Base-by-base conservation (phyloP, 768 basidiomycete species). In the Tricholoma terreum region DNA sequence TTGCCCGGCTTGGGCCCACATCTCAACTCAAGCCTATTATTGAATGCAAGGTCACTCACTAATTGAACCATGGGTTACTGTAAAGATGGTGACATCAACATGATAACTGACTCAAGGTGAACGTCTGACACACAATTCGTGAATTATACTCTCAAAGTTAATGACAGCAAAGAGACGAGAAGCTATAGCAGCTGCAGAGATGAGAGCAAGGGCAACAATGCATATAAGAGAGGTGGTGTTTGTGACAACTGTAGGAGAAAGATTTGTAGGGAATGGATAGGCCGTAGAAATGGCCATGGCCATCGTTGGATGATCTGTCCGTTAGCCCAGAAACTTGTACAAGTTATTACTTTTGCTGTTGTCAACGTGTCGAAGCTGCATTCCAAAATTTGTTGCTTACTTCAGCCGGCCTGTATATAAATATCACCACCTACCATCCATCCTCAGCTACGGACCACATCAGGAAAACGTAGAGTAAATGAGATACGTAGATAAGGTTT, bases 11-110 rank as follows among this genome's bases (percentile, higher is more conserved):
- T 62, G 59, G 56, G 48, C 58, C 52, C 38, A 55, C 49, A 59
- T 58, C 49, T 59, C 56, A 65, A 55, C 31, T 34, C 45, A 55
- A n/a, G 48, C 7, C 22, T 58, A 59, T 59, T 52, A 55, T 24
- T 48, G 52, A 60, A 52, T 55, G 59, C 59, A 50, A 61, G 48
- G 52, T 51, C n/a, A 84, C 92, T 74, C 71, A 97, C 94, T 90
- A 98, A 75, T 99, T 98, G 75, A 99, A 98, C 97, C 97, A 98
- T 62, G 95, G 94, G 69, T 97, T 94, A 69, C 94, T 96, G 68
- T 27, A 50, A 38, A 56, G 54, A 57, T 33, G 48, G 63, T 58
- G 59, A 46, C 55, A 56, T 53, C 34, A 19, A 61, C 9, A 34
- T 30, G 19, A 8, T 21, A 4, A 10, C 30, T 49, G 36, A 30